phyloP scores from a whole-genome alignment of 2,329 filamentous ascomycete genomes.

The Nothophaeocryptopus gaeumannii region DNA sequence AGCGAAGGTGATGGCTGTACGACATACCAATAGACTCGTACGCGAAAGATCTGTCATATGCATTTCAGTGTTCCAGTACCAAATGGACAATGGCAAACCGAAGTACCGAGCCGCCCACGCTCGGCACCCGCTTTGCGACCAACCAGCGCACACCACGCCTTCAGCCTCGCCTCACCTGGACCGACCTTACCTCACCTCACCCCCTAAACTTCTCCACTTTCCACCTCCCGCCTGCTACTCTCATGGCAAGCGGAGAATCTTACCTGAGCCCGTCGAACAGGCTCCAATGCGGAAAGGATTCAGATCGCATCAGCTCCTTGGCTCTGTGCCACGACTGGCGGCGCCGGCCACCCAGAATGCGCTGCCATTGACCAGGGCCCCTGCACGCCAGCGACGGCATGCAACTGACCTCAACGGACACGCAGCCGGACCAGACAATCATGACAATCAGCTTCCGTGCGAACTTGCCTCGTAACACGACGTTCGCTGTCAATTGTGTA shows the following conservation, averaged over 20 bases:
- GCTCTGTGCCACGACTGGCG: conserved; percentile 5
- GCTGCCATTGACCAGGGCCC: conserved; percentile 2
- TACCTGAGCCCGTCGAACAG: conserved; percentile 4
- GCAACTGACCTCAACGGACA: conserved; percentile 9
- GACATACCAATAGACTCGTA: no score
- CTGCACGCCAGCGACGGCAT: background rate
- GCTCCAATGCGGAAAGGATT: conserved; percentile 1
- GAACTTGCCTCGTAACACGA: background rate
- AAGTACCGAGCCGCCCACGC: no score
- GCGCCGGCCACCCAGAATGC: background rate
- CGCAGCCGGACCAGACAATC: conserved; percentile 2
- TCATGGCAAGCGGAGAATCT: background rate
- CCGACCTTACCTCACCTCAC: conserved; percentile 2
- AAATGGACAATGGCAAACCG: no score
- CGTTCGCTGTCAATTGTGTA: conserved; percentile 8
- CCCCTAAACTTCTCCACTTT: background rate
- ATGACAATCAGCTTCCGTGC: background rate
- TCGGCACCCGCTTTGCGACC: no score
- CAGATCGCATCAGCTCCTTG: background rate
- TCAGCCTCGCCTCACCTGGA: background rate
- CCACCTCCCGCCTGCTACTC: background rate
- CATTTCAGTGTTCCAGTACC: no score
- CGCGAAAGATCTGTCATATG: no score
- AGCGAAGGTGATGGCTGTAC: no score
- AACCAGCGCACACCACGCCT: background rate